These are phyloP conservation scores for Theileria equi DNA, from an alignment of 169 alveolate genomes.

Conservation along the genomic window DNA sequence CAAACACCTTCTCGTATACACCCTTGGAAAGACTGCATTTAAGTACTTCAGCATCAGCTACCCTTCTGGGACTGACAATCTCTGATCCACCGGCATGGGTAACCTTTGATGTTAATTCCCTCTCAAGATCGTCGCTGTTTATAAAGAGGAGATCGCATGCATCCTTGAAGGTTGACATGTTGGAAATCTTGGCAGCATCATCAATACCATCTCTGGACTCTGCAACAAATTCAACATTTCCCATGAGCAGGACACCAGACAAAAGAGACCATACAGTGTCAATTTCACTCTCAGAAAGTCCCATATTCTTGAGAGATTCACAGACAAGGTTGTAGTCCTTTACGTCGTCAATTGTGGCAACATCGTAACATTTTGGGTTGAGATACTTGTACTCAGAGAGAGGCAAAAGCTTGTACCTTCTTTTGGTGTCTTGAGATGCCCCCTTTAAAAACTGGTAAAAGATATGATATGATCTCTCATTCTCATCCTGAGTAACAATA, in stretches of 20 bases:
- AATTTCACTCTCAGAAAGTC: slow-evolving; percentile 82
- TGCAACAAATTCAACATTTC: slow-evolving; percentile 91
- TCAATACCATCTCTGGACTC: slow-evolving; percentile 82
- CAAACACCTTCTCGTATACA: slow-evolving; percentile 91
- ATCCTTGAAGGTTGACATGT: slow-evolving; percentile 63
- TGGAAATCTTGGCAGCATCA: slow-evolving; percentile 81
- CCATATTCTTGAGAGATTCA: slow-evolving; percentile 88
- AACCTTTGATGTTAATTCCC: slow-evolving; percentile 77
- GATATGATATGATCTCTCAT: slow-evolving; percentile 95
- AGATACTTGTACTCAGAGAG: slow-evolving; percentile 74
- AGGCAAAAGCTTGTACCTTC: slow-evolving; percentile 70
- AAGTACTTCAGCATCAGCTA: slow-evolving; percentile 81
- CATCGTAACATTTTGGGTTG: slow-evolving; percentile 86
- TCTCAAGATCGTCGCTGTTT: slow-evolving; percentile 71
- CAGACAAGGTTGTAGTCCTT: slow-evolving; percentile 88
- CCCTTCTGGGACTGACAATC: slow-evolving; percentile 84
- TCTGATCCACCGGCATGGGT: slow-evolving; percentile 80
- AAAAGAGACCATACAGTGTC: slow-evolving; percentile 83
- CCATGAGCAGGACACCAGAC: slow-evolving; percentile 91
- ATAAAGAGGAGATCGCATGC: slow-evolving; percentile 82
- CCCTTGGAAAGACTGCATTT: slow-evolving; percentile 89
- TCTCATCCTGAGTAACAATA: slow-evolving; percentile 88
- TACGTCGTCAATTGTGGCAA: slow-evolving; percentile 90
- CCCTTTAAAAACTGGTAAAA: slow-evolving; percentile 93
- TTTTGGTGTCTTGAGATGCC: slow-evolving; percentile 77